Base-by-base conservation (phyloP, 805 yeast genomes). In the Metschnikowia chrysomelidarum region DNA sequence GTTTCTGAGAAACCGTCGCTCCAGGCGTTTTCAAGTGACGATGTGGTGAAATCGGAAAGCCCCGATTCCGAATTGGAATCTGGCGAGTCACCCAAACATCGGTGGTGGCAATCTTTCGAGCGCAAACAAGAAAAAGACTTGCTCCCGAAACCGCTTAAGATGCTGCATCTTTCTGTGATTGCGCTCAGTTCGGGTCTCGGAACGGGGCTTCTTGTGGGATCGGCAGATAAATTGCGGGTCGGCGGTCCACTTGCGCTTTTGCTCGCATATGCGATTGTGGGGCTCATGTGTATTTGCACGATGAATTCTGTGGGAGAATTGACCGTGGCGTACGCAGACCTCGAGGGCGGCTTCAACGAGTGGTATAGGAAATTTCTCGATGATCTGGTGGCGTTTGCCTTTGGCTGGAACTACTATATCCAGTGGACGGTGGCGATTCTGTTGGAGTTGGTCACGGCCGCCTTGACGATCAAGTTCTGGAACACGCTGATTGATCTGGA, bases 401-500 rank as follows among this genome's bases (percentile, higher is more conserved):
- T 61, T 26, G 65, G 66, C 12, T 62, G 67, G 67, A 62, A 61
- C 44, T 63, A 56, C 46, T 62, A 53, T 44, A 48, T 49, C 40
- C 66, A 46, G 45, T 62, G 59, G 59, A 38, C 41, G 20, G 42
- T 48, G 25, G 45, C 49, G 19, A 46, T 46, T 24, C 40, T 49
- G 27, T 29, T 49, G 13, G 53, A 49, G 32, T 34, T 49, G 24
- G 53, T 49, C 18, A 49, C 53, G 5, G 53, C 53, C 4, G 43
- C 51, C 3, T 69, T 77, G 65, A 78, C 84, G 18, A 69, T 80
- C 39, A 61, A 71, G 43, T 79, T 64, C 56, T 80, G 87, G 87
- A 60, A 67, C 4, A 43, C 56, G 12, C 29, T 31, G 3, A 64
- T 78, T 30, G 69, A 77, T 47, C 63, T 82, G 3, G 81, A 76